Conservation (phyloP, 352 stramenopile genomes). For the Globisporangium mamillatum region DNA sequence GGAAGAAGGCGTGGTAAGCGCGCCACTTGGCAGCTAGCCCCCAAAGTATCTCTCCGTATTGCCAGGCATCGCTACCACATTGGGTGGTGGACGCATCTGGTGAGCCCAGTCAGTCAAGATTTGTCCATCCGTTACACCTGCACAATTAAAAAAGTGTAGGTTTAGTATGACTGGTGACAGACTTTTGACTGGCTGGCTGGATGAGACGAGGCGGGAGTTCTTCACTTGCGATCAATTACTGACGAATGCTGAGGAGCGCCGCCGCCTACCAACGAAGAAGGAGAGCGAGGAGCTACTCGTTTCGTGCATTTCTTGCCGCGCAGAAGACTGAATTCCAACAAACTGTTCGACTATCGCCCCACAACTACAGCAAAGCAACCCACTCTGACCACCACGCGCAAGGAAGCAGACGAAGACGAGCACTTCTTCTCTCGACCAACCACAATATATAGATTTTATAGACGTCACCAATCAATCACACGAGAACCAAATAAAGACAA, state of each 20-base stretch:
- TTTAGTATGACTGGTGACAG: slow-evolving; percentile 4
- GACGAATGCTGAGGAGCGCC: not conserved
- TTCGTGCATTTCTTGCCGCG: slow-evolving; percentile 3
- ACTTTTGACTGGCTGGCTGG: not conserved
- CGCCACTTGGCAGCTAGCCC: not conserved
- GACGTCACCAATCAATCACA: not conserved
- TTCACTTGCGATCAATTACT: not conserved
- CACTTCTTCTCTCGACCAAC: not conserved
- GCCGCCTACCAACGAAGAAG: not conserved
- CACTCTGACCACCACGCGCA: not conserved
- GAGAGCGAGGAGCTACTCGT: slow-evolving; percentile 3
- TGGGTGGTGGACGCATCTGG: not conserved
- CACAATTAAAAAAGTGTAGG: slow-evolving; percentile 10
- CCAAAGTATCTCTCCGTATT: not conserved
- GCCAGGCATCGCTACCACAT: slow-evolving; percentile 5
- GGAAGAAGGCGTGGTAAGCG: slow-evolving; percentile 27
- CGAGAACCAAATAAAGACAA: slow-evolving; percentile 5
- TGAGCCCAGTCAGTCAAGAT: slow-evolving; percentile 3
- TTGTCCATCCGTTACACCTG: not conserved
- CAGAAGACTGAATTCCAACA: slow-evolving; percentile 3
- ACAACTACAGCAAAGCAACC: not conserved
- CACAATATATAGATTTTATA: slow-evolving; percentile 18
- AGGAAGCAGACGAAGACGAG: not conserved
- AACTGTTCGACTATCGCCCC: not conserved
- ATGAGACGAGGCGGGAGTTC: not conserved